A percentile compares a stretch with the other conserved stretches of the same genome.
Evolutionary conservation across 805 yeast species (phyloP).

Genomic region (Komagataella pastoris): DNA sequence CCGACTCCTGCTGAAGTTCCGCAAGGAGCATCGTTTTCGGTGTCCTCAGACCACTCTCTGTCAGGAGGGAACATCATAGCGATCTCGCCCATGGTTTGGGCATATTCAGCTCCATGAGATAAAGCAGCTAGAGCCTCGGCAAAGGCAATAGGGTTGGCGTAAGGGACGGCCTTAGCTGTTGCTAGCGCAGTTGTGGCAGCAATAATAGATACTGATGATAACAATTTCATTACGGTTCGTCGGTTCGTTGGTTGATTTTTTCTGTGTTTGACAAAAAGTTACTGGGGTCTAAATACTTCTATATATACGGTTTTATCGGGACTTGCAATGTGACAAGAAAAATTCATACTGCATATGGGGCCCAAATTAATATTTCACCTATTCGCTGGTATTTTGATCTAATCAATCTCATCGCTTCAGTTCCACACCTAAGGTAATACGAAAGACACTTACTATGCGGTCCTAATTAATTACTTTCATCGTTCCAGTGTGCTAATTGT

Average conservation of each 20-base stretch:
- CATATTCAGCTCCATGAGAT: conserved; percentile 21
- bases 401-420: not conserved
- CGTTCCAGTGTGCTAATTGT: not conserved
- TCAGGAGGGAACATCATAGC: conserved; percentile 26
- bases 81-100: conserved; percentile 25
- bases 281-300: not conserved
- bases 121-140: conserved; percentile 17
- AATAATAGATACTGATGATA: not conserved
- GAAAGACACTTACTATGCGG: too few relatives aligned
- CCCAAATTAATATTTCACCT: not conserved
- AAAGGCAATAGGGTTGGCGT: conserved; percentile 16
- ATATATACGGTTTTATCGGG: not conserved
- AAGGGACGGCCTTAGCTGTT: conserved; percentile 9
- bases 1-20: conserved; percentile 21
- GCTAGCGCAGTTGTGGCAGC: conserved; percentile 2
- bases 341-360: not conserved
- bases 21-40: conserved; percentile 32
- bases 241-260: not conserved
- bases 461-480: too few relatives aligned
- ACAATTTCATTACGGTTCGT: not conserved
- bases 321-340: not conserved
- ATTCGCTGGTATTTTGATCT: not conserved
- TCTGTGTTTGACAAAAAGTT: not conserved
- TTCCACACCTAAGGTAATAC: not conserved
- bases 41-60: conserved; percentile 32